phyloP scores from a whole-genome alignment of 2,329 filamentous ascomycete species.

The Fusarium domesticum region DNA sequence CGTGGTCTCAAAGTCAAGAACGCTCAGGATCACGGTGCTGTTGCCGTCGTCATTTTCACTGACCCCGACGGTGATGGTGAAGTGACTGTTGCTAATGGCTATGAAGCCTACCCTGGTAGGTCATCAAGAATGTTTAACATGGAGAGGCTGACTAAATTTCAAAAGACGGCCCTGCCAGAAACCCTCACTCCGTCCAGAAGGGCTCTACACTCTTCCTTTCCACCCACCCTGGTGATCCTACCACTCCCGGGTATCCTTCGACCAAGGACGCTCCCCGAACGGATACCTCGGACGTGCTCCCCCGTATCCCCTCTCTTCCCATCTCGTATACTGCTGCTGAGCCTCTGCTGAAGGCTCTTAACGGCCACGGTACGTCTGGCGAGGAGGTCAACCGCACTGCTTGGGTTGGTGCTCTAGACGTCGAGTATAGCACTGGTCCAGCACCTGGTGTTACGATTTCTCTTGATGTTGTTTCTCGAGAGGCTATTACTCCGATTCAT shows the following conservation, averaged over 20 bases:
- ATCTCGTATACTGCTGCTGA: slow-evolving; percentile 75
- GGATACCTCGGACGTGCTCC: slow-evolving; percentile 59
- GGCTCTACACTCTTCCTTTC: slow-evolving; percentile 73
- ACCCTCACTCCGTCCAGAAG: slow-evolving; percentile 74
- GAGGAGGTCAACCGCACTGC: slow-evolving; percentile 59
- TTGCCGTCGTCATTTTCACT: slow-evolving; percentile 75
- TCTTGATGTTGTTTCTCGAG: slow-evolving; percentile 66
- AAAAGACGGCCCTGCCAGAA: slow-evolving; percentile 63
- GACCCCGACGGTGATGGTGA: slow-evolving; percentile 84
- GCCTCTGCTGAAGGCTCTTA: slow-evolving; percentile 73
- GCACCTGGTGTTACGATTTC: slow-evolving; percentile 59
- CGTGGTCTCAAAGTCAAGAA: slow-evolving; percentile 81
- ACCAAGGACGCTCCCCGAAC: slow-evolving; percentile 67
- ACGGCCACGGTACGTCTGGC: slow-evolving; percentile 69
- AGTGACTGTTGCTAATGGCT: slow-evolving; percentile 70
- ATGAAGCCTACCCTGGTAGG: slow-evolving; percentile 62
- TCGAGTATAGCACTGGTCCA: slow-evolving; percentile 43
- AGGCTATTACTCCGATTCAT: slow-evolving; percentile 68
- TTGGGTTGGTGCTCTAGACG: slow-evolving; percentile 55
- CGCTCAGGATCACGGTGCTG: slow-evolving; percentile 78
- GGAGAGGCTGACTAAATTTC: not conserved
- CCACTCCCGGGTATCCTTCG: slow-evolving; percentile 78
- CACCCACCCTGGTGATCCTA: slow-evolving; percentile 62
- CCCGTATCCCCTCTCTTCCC: slow-evolving; percentile 75
- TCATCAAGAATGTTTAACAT: slow-evolving; percentile 24